These are phyloP conservation scores for Symbiodinium natans DNA, from an alignment of 73 alveolate species.

Conservation along the genomic window DNA sequence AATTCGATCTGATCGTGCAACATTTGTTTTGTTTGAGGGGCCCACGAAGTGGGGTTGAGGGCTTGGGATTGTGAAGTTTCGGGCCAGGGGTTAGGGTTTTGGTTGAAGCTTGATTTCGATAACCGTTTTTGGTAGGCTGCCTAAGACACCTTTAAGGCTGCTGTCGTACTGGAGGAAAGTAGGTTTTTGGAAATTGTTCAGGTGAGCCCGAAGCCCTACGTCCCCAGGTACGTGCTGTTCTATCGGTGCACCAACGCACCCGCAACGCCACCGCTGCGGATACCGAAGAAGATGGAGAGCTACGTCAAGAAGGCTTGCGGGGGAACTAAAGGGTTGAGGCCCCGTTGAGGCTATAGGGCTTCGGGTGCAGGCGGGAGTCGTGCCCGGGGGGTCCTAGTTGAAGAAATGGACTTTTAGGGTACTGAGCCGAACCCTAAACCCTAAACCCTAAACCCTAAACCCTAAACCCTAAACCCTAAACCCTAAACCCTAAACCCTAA, in stretches of 20 bases:
- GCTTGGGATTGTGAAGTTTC: no score
- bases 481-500: background rate
- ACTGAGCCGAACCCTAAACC: no score
- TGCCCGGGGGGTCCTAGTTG: no score
- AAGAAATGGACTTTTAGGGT: no score
- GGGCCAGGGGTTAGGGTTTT: no score
- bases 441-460: background rate
- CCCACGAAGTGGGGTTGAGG: no score
- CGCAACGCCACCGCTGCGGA: background rate
- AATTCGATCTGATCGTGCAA: no score
- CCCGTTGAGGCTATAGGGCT: no score
- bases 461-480: background rate
- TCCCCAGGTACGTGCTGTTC: conserved; percentile 28
- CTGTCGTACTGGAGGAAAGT: background rate
- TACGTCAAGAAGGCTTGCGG: conserved; percentile 34
- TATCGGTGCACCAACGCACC: conserved; percentile 70
- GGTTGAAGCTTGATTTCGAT: no score
- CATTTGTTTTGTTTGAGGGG: no score
- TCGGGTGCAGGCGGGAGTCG: no score
- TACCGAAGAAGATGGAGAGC: background rate
- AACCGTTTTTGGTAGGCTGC: background rate
- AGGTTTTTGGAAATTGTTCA: background rate
- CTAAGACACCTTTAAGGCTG: background rate
- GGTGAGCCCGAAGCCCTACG: background rate
- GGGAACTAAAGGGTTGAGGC: no score